Base-by-base conservation (phyloP, 345 rosid species). In the Mallotus nudiflorus region DNA sequence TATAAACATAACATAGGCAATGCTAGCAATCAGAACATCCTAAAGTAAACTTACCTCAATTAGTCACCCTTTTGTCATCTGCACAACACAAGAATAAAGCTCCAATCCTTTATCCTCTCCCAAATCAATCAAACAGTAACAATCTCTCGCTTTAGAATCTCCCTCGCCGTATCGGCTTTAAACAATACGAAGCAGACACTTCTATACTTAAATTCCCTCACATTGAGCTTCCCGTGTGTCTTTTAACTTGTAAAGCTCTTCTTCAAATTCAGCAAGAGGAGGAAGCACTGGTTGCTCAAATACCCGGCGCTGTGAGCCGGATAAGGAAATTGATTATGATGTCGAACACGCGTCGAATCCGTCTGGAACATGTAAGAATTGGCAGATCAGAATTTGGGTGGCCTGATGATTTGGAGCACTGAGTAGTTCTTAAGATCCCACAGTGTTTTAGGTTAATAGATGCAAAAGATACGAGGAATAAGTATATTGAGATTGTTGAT, bases 221-320 rank as follows among this genome's bases (percentile, higher is more conserved):
- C 73, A 86, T 90, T 1, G 98, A 94, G 80, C 99, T 92, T 83
- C 99, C 97, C 0, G 97, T 92, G 56, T 87, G 96, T 65, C 83
- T 97, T 12, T 73, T 90, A 55, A 84, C 93, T 50, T 84, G 89
- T 9, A 90, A 84, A 52, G 89, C 93, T 11, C 20, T 87, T 53
- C 73, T 68, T 66, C 97, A 95, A 66, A 92, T 92, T 58, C 87
- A 85, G 63, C 79, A 67, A 35, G 97, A 90, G 71, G 80, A 85
- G 55, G 81, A 85, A 54, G 96, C 90, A 16, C 66, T 92, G 24
- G 9, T 76, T 53, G 82, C 87, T 8, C 97, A 89, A 69, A 68
- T 95, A 35, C 88, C 92, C 0, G 85, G 80, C 7, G 91, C 90
- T 0, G 93, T 88, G 16, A 84, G 76, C 42, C 88, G 97, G 39